Percentiles rank a stretch among this genome's conserved stretches.
These are phyloP conservation scores for Aspergillus sp. DNA, from an alignment of 2,329 filamentous ascomycete genomes.

Conservation along the genomic window DNA sequence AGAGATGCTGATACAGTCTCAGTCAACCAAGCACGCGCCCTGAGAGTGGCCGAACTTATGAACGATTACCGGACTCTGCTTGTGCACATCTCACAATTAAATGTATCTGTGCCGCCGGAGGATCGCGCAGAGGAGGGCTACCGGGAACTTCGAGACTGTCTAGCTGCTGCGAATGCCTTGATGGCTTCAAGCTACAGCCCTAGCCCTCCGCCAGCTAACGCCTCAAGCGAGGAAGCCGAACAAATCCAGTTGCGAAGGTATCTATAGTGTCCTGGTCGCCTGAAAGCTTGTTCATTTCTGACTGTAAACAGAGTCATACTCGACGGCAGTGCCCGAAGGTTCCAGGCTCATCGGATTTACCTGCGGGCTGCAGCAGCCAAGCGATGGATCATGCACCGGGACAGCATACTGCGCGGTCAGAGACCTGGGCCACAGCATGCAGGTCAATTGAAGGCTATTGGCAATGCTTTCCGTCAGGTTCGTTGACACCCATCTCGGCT, in stretches of 20 bases:
- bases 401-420: slow-evolving; percentile 56
- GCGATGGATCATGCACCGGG: slow-evolving; percentile 62
- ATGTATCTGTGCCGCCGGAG: slow-evolving; percentile 55
- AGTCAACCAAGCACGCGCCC: slow-evolving; percentile 68
- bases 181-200: slow-evolving; percentile 58
- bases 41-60: slow-evolving; percentile 67
- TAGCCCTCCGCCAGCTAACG: slow-evolving; percentile 45
- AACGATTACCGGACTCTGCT: slow-evolving; percentile 67
- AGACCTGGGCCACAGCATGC: slow-evolving; percentile 53
- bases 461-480: slow-evolving; percentile 55
- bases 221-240: slow-evolving; percentile 57
- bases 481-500: neutral
- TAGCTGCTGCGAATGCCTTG: slow-evolving; percentile 59
- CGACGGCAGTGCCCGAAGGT: slow-evolving; percentile 63
- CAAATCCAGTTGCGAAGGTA: slow-evolving; percentile 63
- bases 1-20: slow-evolving; percentile 22
- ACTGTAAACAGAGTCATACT: slow-evolving; percentile 57
- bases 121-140: slow-evolving; percentile 65
- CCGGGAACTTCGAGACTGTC: slow-evolving; percentile 60
- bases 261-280: slow-evolving; percentile 21
- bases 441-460: slow-evolving; percentile 53
- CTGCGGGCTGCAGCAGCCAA: slow-evolving; percentile 61
- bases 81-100: slow-evolving; percentile 61
- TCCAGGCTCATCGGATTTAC: slow-evolving; percentile 66
- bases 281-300: slow-evolving; percentile 14